Percentiles rank a stretch among this genome's conserved stretches.
Conservation (phyloP, 768 basidiomycete species). For the Leucosporidium yakuticum region DNA sequence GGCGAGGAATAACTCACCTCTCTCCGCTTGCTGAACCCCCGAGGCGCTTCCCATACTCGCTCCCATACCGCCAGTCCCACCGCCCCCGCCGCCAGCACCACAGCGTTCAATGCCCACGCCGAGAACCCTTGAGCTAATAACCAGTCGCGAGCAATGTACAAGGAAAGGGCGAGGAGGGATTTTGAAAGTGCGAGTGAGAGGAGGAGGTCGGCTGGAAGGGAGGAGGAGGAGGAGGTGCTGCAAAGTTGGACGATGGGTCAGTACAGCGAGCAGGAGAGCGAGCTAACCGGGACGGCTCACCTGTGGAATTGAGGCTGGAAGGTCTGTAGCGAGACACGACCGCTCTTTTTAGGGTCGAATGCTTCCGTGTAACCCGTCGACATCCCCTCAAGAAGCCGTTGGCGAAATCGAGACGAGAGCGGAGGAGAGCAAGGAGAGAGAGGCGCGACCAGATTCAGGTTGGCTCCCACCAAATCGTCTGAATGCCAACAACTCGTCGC, state of each 20-base stretch:
- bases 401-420: not conserved
- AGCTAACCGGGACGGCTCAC: too few relatives aligned
- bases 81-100: conserved; percentile 9
- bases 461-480: not conserved
- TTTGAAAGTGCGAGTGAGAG: conserved; percentile 35
- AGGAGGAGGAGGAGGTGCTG: not conserved
- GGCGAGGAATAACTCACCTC: conserved; percentile 8
- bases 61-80: conserved; percentile 16
- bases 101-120: conserved; percentile 12
- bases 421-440: not conserved
- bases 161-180: conserved; percentile 34
- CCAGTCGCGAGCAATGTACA: conserved; percentile 37
- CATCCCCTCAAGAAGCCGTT: not conserved
- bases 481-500: not conserved
- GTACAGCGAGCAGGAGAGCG: not conserved
- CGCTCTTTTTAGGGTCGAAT: conserved; percentile 16
- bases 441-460: not conserved
- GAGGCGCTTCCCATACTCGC: conserved; percentile 4
- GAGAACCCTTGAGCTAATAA: conserved; percentile 25
- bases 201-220: conserved; percentile 38
- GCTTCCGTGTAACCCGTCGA: conserved; percentile 21
- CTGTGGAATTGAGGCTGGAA: conserved; percentile 2
- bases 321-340: conserved; percentile 13
- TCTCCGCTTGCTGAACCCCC: conserved; percentile 4
- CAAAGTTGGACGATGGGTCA: not conserved